phyloP scores from a whole-genome alignment of 192 early-diverging fungal genomes.

The Thoreauomyces humboldtii region DNA sequence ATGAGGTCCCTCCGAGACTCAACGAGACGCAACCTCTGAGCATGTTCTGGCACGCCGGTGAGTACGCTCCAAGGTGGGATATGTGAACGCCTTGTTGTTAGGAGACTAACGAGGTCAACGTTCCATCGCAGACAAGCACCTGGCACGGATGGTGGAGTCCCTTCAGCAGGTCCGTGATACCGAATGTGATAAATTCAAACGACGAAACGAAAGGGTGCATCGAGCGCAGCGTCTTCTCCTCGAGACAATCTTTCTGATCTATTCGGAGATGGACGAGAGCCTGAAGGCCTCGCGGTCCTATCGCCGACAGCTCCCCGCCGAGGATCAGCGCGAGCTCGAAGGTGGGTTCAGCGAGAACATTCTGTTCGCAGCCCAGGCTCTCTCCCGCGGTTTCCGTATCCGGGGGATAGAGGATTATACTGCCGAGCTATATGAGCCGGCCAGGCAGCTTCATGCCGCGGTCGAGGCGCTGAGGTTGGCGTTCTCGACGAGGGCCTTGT shows the following conservation, averaged over 20 bases:
- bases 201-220: slow-evolving; percentile 56
- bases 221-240: slow-evolving; percentile 54
- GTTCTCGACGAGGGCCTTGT: slow-evolving; percentile 33
- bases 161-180: slow-evolving; percentile 24
- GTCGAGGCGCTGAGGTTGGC: slow-evolving; percentile 58
- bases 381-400: slow-evolving; percentile 63
- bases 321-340: slow-evolving; percentile 68
- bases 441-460: slow-evolving; percentile 48
- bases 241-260: slow-evolving; percentile 50
- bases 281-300: slow-evolving; percentile 51
- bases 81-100: too few species aligned
- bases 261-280: slow-evolving; percentile 41
- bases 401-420: slow-evolving; percentile 64
- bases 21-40: slow-evolving; percentile 43
- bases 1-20: slow-evolving; percentile 28
- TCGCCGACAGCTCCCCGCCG: slow-evolving; percentile 56
- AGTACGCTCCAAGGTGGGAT: too few species aligned
- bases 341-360: slow-evolving; percentile 68
- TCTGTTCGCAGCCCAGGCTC: slow-evolving; percentile 68
- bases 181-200: slow-evolving; percentile 22
- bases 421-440: slow-evolving; percentile 47
- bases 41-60: slow-evolving; percentile 45
- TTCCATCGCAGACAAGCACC: slow-evolving; percentile 39
- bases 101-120: too few species aligned
- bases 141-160: slow-evolving; percentile 22